Conservation (phyloP, 2,329 filamentous ascomycete genomes). For the Ilyonectria mors-panacis region DNA sequence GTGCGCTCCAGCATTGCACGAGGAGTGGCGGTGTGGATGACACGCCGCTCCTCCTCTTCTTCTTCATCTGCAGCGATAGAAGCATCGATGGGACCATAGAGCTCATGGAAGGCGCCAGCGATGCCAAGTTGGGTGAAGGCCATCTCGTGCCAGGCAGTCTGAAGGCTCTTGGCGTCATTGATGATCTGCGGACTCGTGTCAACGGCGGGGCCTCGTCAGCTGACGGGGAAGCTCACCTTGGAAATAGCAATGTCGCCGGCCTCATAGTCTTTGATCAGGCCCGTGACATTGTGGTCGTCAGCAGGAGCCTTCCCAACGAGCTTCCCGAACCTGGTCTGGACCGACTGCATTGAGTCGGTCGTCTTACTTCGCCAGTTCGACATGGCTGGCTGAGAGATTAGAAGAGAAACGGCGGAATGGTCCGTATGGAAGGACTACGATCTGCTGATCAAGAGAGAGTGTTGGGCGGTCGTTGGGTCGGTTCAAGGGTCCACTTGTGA, state of each 20-base stretch:
- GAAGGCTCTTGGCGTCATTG: conserved; percentile 28
- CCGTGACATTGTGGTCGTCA: conserved; percentile 26
- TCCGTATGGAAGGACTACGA: background rate
- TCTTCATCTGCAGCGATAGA: conserved; percentile 20
- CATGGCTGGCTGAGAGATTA: conserved; percentile 12
- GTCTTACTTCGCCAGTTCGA: conserved; percentile 22
- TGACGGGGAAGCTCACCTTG: conserved; percentile 13
- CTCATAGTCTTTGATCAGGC: conserved; percentile 29
- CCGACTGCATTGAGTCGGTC: conserved; percentile 30
- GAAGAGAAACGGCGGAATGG: background rate
- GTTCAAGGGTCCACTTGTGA: background rate
- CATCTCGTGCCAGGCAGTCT: conserved; percentile 29
- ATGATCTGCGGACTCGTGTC: conserved; percentile 19
- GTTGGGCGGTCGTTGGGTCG: background rate
- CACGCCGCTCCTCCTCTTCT: conserved; percentile 16
- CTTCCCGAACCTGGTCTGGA: conserved; percentile 28
- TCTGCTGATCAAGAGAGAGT: conserved; percentile 1
- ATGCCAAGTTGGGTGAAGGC: conserved; percentile 24
- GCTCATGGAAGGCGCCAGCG: conserved; percentile 26
- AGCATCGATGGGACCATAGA: conserved; percentile 24
- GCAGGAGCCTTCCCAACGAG: conserved; percentile 18
- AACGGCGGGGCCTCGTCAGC: background rate
- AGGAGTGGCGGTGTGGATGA: conserved; percentile 9
- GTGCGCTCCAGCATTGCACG: conserved; percentile 10
- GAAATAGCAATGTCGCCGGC: conserved; percentile 27